Evolutionary conservation across 495 filamentous ascomycete genomes (phyloP), one percentile per base, ranked within the genome.

Genomic region (Neurospora hispaniola): DNA sequence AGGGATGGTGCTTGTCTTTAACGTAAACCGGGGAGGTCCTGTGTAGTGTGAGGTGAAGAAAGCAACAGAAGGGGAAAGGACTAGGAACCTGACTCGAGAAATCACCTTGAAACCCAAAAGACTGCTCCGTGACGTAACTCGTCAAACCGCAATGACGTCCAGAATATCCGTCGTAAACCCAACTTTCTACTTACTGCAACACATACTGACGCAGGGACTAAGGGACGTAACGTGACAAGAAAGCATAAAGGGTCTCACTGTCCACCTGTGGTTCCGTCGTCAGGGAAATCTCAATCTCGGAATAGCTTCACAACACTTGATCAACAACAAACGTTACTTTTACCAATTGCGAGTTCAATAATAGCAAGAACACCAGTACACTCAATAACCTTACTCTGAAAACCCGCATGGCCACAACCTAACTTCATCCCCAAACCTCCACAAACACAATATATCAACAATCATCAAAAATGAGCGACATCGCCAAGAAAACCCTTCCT

Each of bases 391-490:
- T 7, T 31, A 62, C 23, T 39, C 54, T 62, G 12, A 16, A 6
- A 31, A 59, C 54, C 54, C 54, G 54, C 54, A 39, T 59, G 48
- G 20, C 5, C 71, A 62, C 42, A 39, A n/a, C 46, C 23, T 72
- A n/a, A 69, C 31, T 38, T 71, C n/a, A 18, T 14, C 16, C 43
- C 43, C 31, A 23, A 10, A n/a, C 9, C 20, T 8, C 71, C 40
- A 71, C 43, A 40, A 23, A 71, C 43, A 40, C 23, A 10, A 72
- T 27, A 62, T 31, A 31, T 23, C n/a, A 43, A 43, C 62, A 70
- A 71, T 71, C 42, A 73, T 23, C 23, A 46, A 76, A 35, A 35
- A 81, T 81, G 79, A 78, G 75, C 71, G 74, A 80, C 77, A 74
- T 79, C 66, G 75, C 71, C 59, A 75, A 76, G 42, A 78, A 78